phyloP scores from a whole-genome alignment of 2,329 filamentous ascomycete genomes.

The Neocucurbitaria cava region DNA sequence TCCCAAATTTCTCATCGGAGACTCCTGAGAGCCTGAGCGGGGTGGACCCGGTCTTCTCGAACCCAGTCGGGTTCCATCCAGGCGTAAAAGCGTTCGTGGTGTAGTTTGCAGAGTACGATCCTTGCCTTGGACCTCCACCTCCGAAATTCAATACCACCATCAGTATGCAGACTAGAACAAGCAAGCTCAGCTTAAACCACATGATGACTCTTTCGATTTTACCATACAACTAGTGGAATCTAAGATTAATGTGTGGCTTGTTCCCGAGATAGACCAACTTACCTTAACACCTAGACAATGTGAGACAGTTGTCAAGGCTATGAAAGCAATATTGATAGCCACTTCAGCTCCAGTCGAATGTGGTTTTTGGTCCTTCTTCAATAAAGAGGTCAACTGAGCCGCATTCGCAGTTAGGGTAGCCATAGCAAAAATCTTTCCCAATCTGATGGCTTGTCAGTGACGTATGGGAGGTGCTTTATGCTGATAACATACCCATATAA shows the following conservation, averaged over 20 bases:
- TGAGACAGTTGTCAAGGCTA: slow-evolving; percentile 29
- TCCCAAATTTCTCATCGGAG: slow-evolving; percentile 22
- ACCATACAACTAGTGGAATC: slow-evolving; percentile 32
- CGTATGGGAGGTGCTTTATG: neutral
- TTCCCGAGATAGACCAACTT: neutral
- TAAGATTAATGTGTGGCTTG: slow-evolving; percentile 1
- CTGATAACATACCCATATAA: slow-evolving; percentile 19
- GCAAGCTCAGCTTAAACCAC: slow-evolving; percentile 39
- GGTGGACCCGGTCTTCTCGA: slow-evolving; percentile 4
- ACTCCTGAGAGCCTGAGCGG: slow-evolving; percentile 12
- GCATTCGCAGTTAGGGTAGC: slow-evolving; percentile 31
- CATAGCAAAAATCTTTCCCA: slow-evolving; percentile 33
- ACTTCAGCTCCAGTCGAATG: slow-evolving; percentile 19
- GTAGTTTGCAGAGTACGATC: slow-evolving; percentile 25
- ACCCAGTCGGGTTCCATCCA: slow-evolving; percentile 34
- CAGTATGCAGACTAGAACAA: slow-evolving; percentile 32
- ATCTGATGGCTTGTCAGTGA: slow-evolving; percentile 6
- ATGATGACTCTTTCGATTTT: slow-evolving; percentile 40
- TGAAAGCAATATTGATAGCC: slow-evolving; percentile 28
- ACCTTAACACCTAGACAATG: slow-evolving; percentile 35
- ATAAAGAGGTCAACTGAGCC: slow-evolving; percentile 25
- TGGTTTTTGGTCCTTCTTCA: slow-evolving; percentile 17
- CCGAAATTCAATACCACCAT: slow-evolving; percentile 39
- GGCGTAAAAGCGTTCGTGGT: slow-evolving; percentile 25
- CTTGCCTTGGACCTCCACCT: slow-evolving; percentile 19